A percentile compares a stretch with the other conserved stretches of the same genome.
These are phyloP conservation scores for Niveomyces coronatus DNA, from an alignment of 2,329 filamentous ascomycete genomes.

Conservation along the genomic window DNA sequence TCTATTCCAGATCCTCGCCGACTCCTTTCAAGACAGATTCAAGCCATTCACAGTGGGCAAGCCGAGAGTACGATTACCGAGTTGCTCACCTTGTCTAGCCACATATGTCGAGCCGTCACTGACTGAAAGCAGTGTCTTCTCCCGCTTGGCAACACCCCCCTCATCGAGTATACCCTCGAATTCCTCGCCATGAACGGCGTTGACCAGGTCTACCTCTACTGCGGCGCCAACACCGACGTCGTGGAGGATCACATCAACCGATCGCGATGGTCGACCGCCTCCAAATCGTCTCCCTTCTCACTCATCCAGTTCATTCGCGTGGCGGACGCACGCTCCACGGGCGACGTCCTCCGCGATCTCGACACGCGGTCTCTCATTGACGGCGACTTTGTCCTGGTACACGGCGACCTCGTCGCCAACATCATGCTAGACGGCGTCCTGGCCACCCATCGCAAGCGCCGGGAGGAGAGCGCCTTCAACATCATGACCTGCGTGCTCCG, in stretches of 20 bases:
- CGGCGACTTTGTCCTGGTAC: slow-evolving; percentile 85
- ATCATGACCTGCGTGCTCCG: slow-evolving; percentile 96
- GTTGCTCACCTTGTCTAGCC: neutral
- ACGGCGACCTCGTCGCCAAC: slow-evolving; percentile 88
- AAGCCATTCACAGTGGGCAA: slow-evolving; percentile 79
- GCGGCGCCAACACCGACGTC: slow-evolving; percentile 74
- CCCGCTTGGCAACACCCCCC: slow-evolving; percentile 81
- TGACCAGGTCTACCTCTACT: slow-evolving; percentile 90
- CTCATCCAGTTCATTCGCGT: slow-evolving; percentile 78
- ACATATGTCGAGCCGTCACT: too few species aligned
- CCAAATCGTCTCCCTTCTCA: slow-evolving; percentile 56
- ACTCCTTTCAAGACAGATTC: slow-evolving; percentile 91
- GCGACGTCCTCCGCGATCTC: slow-evolving; percentile 89
- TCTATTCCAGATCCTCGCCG: slow-evolving; percentile 71
- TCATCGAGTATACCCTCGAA: slow-evolving; percentile 96
- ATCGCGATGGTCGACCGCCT: slow-evolving; percentile 59
- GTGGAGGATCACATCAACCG: slow-evolving; percentile 76
- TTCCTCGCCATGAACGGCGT: slow-evolving; percentile 92
- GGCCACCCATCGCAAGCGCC: slow-evolving; percentile 67
- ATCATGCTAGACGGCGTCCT: slow-evolving; percentile 72
- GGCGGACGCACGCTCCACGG: slow-evolving; percentile 70
- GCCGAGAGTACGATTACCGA: slow-evolving; percentile 55
- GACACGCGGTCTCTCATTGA: slow-evolving; percentile 77
- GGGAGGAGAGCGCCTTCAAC: slow-evolving; percentile 78
- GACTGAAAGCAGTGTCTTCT: slow-evolving; percentile 88